Conservation (phyloP, 441 rosid genomes). For the Brassica hybrid region DNA sequence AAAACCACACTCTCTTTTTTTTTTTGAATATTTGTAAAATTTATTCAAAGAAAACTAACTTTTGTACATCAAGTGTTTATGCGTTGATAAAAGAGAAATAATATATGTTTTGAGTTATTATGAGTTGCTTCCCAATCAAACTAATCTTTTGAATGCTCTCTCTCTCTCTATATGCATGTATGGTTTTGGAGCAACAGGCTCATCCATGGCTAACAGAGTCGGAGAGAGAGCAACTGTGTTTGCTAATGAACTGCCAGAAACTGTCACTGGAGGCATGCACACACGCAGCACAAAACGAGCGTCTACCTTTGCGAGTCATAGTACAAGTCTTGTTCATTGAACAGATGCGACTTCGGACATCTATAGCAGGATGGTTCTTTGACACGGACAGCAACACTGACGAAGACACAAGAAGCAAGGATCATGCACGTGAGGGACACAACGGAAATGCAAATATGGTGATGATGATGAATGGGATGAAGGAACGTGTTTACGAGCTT, state of each 20-base stretch:
- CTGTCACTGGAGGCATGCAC: slow-evolving; percentile 91
- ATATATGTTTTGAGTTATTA: too few species aligned
- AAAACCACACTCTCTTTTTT: too few species aligned
- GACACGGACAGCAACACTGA: slow-evolving; percentile 68
- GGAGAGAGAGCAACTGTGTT: slow-evolving; percentile 80
- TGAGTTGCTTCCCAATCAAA: too few species aligned
- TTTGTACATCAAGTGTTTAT: too few species aligned
- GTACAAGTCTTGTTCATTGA: slow-evolving; percentile 94
- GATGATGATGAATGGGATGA: slow-evolving; percentile 29
- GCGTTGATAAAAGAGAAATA: too few species aligned
- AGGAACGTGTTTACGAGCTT: slow-evolving; percentile 70
- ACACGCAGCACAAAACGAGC: slow-evolving; percentile 95
- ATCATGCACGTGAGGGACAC: slow-evolving; percentile 49
- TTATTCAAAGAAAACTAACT: too few species aligned
- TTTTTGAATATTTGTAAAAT: too few species aligned
- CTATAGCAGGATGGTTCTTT: slow-evolving; percentile 69
- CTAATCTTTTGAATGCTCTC: too few species aligned
- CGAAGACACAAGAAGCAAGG: slow-evolving; percentile 24
- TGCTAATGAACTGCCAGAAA: slow-evolving; percentile 89
- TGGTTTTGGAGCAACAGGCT: slow-evolving; percentile 52
- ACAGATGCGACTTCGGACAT: slow-evolving; percentile 49
- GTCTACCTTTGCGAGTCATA: slow-evolving; percentile 83
- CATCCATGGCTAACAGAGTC: slow-evolving; percentile 91
- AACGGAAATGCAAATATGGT: slow-evolving; percentile 34
- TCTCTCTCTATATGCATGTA: too few species aligned